Evolutionary conservation across 192 early-diverging fungal species (phyloP).

Genomic region (Chytriomyces sp.): DNA sequence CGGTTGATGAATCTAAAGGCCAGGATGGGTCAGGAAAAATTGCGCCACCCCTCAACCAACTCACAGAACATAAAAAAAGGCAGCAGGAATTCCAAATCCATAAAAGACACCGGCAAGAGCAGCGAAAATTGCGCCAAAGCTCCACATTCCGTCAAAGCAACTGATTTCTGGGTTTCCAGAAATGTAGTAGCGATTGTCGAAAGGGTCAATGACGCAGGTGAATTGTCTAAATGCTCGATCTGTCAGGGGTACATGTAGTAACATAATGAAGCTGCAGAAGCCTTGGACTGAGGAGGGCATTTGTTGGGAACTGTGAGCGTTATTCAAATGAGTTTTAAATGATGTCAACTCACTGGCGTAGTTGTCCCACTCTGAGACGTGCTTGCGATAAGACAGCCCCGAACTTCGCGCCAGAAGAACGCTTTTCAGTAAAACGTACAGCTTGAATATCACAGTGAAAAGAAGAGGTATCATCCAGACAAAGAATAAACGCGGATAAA

Average conservation of each 20-base stretch:
- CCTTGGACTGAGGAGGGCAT: conserved; percentile 12
- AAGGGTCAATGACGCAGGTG: conserved; percentile 11
- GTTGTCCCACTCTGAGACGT: conserved; percentile 20
- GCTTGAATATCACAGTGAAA: conserved; percentile 13
- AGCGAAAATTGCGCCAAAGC: conserved; percentile 6
- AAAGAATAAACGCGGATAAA: conserved; percentile 11
- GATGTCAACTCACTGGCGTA: conserved; percentile 5
- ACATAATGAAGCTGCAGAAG: conserved; percentile 26
- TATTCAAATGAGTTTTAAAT: not conserved
- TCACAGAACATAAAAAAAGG: conserved; percentile 11
- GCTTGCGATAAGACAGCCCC: conserved; percentile 4
- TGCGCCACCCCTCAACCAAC: not conserved
- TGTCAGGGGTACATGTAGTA: conserved; percentile 21
- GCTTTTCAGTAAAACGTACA: conserved; percentile 8
- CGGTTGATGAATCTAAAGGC: conserved; percentile 1
- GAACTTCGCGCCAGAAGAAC: not conserved
- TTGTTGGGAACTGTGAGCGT: not conserved
- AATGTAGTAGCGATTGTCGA: conserved; percentile 27
- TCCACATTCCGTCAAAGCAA: conserved; percentile 22
- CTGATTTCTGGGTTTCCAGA: conserved; percentile 18
- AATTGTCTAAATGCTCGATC: conserved; percentile 26
- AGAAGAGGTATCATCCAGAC: conserved; percentile 15
- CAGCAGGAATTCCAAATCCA: conserved; percentile 18
- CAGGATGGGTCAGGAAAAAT: not conserved
- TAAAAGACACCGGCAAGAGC: conserved; percentile 13